These are phyloP conservation scores for Lanmaoa pseudosensibilis DNA, from an alignment of 768 basidiomycete genomes.

Conservation along the genomic window DNA sequence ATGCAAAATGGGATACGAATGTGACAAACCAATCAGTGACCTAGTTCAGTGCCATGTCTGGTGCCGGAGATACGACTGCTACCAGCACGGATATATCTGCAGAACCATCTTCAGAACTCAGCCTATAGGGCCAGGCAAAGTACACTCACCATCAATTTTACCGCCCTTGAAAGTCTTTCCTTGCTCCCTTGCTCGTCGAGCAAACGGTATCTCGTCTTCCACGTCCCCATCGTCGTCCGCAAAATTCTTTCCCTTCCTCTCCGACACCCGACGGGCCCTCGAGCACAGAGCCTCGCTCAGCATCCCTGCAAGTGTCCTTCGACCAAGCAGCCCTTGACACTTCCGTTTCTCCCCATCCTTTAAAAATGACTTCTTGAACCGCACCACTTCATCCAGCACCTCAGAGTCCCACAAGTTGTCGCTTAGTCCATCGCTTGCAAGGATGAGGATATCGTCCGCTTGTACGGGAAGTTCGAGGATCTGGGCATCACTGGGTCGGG, in stretches of 20 bases:
- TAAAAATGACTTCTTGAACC: constrained; percentile 48
- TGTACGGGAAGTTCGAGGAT: constrained; percentile 67
- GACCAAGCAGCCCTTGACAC: constrained; percentile 37
- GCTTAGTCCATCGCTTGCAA: constrained; percentile 78
- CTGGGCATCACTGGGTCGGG: constrained; percentile 66
- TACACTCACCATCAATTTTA: constrained; percentile 74
- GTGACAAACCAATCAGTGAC: constrained; percentile 5
- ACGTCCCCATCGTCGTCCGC: constrained; percentile 29
- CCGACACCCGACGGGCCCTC: constrained; percentile 69
- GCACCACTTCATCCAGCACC: constrained; percentile 74
- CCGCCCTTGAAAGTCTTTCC: constrained; percentile 76
- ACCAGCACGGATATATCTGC: constrained; percentile 68
- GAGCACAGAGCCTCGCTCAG: constrained; percentile 80
- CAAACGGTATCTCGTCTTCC: constrained; percentile 75
- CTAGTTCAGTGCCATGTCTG: constrained; percentile 22
- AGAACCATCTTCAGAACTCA: constrained; percentile 1
- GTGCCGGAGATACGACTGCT: constrained; percentile 57
- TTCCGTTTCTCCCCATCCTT: constrained; percentile 17
- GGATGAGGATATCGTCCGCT: constrained; percentile 74
- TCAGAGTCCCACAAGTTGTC: constrained; percentile 92
- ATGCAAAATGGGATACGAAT: constrained; percentile 19
- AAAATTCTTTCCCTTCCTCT: constrained; percentile 37
- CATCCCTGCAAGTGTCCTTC: constrained; percentile 63
- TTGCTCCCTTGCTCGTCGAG: constrained; percentile 70
- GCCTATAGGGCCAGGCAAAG: background rate